These are phyloP conservation scores for Vaccinium macrocarpon DNA, from an alignment of 148 eudicot genomes.

Conservation along the genomic window DNA sequence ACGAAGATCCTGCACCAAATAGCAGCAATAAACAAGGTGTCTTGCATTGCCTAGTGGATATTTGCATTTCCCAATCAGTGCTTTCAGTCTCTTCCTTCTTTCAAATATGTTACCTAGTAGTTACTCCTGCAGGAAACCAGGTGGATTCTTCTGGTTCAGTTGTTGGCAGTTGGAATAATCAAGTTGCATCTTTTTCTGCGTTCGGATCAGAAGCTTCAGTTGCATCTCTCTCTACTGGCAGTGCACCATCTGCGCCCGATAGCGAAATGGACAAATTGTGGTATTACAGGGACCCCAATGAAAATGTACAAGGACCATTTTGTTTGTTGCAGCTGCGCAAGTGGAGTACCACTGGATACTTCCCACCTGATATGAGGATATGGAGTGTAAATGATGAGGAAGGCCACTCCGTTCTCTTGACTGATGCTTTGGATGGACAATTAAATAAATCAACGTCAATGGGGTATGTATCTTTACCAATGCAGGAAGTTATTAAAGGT, in stretches of 20 bases:
- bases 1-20: conserved; percentile 58
- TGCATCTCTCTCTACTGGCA: conserved; percentile 34
- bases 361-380: conserved; percentile 75
- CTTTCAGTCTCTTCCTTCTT: conserved; percentile 8
- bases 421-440: conserved; percentile 55
- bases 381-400: conserved; percentile 60
- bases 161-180: conserved; percentile 28
- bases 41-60: conserved; percentile 14
- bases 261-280: conserved; percentile 64
- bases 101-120: background rate
- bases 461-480: conserved; percentile 21
- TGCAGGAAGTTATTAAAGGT: conserved; percentile 30
- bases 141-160: conserved; percentile 30
- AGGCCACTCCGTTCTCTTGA: conserved; percentile 60
- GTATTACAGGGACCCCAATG: conserved; percentile 85
- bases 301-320: conserved; percentile 88
- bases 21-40: conserved; percentile 60
- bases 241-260: conserved; percentile 27
- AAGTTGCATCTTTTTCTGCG: conserved; percentile 33
- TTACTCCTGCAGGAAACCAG: conserved; percentile 28
- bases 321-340: conserved; percentile 66
- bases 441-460: conserved; percentile 27
- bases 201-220: conserved; percentile 38
- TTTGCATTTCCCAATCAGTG: background rate
- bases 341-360: conserved; percentile 73